Evolutionary conservation across 2,329 filamentous ascomycete species (phyloP).

Genomic region (Fusarium sambucinum): DNA sequence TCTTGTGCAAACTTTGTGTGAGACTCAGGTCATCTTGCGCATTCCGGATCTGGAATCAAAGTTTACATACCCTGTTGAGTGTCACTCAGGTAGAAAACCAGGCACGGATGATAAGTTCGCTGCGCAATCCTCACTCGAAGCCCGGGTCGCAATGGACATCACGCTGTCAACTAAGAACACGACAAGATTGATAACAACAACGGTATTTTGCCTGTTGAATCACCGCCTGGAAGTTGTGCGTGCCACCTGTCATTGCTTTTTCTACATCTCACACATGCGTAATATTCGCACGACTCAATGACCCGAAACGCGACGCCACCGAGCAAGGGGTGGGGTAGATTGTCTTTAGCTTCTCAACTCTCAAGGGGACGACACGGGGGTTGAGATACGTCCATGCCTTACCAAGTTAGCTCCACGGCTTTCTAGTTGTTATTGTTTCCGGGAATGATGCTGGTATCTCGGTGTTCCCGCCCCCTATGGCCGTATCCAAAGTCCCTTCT

Average conservation of each 20-base stretch:
- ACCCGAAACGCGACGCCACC: conserved; percentile 44
- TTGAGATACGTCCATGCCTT: conserved; percentile 19
- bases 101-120: neutral
- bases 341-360: conserved; percentile 18
- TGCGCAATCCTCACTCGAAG: conserved; percentile 3
- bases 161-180: conserved; percentile 6
- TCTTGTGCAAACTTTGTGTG: conserved; percentile 2
- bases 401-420: conserved; percentile 31
- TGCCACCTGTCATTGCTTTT: conserved; percentile 29
- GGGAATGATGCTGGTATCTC: conserved; percentile 48
- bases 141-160: neutral
- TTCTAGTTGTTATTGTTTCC: conserved; percentile 33
- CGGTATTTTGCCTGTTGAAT: conserved; percentile 22
- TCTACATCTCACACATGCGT: conserved; percentile 35
- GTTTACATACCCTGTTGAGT: neutral
- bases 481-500: conserved; percentile 38
- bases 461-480: conserved; percentile 46
- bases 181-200: conserved; percentile 46
- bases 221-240: conserved; percentile 35
- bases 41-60: conserved; percentile 3
- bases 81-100: neutral
- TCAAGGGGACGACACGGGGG: conserved; percentile 9
- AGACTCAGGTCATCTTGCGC: conserved; percentile 36
- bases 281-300: conserved; percentile 33
- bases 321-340: conserved; percentile 32